Percentiles rank a stretch among this genome's conserved stretches.
Evolutionary conservation across 495 filamentous ascomycete genomes (phyloP).

Genomic region (Chlorociboria aeruginascens): DNA sequence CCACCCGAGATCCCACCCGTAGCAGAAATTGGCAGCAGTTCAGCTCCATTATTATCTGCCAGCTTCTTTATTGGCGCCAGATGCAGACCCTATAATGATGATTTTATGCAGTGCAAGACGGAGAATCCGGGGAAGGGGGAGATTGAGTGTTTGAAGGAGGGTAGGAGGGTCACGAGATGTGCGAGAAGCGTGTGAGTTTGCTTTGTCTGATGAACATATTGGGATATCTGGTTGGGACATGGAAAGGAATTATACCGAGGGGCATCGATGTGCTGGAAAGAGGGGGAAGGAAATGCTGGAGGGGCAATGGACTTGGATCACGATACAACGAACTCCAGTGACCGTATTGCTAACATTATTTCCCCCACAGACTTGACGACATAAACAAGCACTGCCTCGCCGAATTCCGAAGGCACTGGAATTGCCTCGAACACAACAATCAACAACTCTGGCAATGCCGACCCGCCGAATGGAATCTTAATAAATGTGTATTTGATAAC

Average conservation of each 20-base stretch:
- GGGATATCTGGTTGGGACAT: no score
- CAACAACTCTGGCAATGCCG: conserved; percentile 92
- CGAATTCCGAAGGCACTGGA: conserved; percentile 86
- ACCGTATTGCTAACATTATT: neutral
- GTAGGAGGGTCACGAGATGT: conserved; percentile 90
- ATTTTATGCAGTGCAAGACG: conserved; percentile 98
- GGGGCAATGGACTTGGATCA: no score
- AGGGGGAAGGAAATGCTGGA: no score
- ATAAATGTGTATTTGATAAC: conserved; percentile 90
- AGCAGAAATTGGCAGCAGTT: conserved; percentile 79
- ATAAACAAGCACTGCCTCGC: conserved; percentile 90
- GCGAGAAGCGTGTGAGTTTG: conserved; percentile 86
- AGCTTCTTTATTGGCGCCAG: conserved; percentile 96
- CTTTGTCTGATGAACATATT: neutral
- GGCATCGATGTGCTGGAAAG: no score
- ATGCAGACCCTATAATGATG: conserved; percentile 92
- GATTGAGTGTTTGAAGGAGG: conserved; percentile 90
- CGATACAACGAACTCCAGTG: no score
- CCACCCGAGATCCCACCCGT: conserved; percentile 84
- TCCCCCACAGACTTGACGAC: conserved; percentile 60
- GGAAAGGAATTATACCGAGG: no score
- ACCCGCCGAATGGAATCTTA: conserved; percentile 64
- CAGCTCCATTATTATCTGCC: conserved; percentile 80
- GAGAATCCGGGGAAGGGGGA: conserved; percentile 79
- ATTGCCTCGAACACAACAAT: conserved; percentile 95